These are phyloP conservation scores for Parachaetomium inaequale DNA, from an alignment of 495 filamentous ascomycete species.

Conservation along the genomic window DNA sequence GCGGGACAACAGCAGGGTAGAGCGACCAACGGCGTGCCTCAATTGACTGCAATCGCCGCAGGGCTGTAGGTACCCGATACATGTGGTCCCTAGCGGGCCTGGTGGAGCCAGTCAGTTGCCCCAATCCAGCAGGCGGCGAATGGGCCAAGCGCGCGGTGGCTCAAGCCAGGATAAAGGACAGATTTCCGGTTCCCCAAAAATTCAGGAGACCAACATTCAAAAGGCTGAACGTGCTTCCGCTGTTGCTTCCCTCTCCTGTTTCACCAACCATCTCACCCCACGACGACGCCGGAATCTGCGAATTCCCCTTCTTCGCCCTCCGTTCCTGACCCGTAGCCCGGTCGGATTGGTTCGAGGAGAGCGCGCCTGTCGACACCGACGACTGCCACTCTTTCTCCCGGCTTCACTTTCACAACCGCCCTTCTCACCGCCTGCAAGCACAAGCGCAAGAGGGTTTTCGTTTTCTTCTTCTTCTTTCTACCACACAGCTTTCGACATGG, in stretches of 20 bases:
- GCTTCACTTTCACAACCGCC: constrained; percentile 21
- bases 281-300: neutral
- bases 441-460: constrained; percentile 16
- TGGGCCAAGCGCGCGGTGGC: constrained; percentile 24
- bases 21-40: neutral
- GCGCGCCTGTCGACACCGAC: constrained; percentile 17
- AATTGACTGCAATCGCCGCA: neutral
- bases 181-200: constrained; percentile 29
- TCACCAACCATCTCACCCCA: constrained; percentile 7
- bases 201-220: constrained; percentile 12
- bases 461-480: constrained; percentile 16
- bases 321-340: constrained; percentile 2
- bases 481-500: constrained; percentile 42
- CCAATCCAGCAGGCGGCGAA: constrained; percentile 12
- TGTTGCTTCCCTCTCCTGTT: constrained; percentile 8
- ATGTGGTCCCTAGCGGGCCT: neutral
- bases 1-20: neutral
- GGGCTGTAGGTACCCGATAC: constrained; percentile 12
- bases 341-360: constrained; percentile 16
- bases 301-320: neutral
- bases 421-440: constrained; percentile 16
- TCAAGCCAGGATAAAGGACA: constrained; percentile 34
- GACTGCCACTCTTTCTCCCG: constrained; percentile 17
- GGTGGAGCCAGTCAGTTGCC: neutral
- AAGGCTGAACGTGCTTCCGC: constrained; percentile 4